These are phyloP conservation scores for Nidularia sp. DNA, from an alignment of 768 basidiomycete genomes.

Conservation along the genomic window DNA sequence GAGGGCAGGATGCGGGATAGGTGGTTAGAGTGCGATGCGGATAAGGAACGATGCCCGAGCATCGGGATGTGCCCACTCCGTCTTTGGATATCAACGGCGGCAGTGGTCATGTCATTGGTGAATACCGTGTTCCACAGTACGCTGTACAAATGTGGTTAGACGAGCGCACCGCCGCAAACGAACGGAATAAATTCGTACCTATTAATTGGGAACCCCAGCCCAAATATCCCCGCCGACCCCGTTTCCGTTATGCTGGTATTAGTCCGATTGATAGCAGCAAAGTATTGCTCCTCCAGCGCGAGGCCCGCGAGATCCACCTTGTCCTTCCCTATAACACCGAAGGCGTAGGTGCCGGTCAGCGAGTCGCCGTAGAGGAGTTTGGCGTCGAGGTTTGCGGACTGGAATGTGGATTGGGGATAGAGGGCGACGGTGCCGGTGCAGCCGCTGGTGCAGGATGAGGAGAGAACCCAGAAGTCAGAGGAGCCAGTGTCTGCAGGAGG, in stretches of 20 bases:
- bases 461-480: conserved; percentile 72
- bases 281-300: conserved; percentile 44
- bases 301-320: conserved; percentile 51
- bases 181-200: conserved; percentile 37
- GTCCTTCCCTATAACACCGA: conserved; percentile 61
- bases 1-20: conserved; percentile 15
- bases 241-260: conserved; percentile 58
- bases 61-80: no score
- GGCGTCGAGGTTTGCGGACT: conserved; percentile 40
- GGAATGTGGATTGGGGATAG: conserved; percentile 50
- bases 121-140: conserved; percentile 42
- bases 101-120: conserved; percentile 5
- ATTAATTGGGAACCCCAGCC: conserved; percentile 70
- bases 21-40: conserved; percentile 13
- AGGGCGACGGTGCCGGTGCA: conserved; percentile 33
- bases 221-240: conserved; percentile 64
- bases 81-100: neutral
- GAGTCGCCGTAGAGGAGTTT: conserved; percentile 69
- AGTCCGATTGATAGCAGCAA: conserved; percentile 66
- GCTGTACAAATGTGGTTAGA: conserved; percentile 19
- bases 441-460: conserved; percentile 48
- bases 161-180: neutral
- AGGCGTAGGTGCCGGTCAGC: conserved; percentile 61
- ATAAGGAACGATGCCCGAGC: neutral
- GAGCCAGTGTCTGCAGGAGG: conserved; percentile 62